Percentiles rank a stretch among this genome's conserved stretches.
phyloP scores from a whole-genome alignment of 352 stramenopile genomes.

The Phytophthora brassicae region DNA sequence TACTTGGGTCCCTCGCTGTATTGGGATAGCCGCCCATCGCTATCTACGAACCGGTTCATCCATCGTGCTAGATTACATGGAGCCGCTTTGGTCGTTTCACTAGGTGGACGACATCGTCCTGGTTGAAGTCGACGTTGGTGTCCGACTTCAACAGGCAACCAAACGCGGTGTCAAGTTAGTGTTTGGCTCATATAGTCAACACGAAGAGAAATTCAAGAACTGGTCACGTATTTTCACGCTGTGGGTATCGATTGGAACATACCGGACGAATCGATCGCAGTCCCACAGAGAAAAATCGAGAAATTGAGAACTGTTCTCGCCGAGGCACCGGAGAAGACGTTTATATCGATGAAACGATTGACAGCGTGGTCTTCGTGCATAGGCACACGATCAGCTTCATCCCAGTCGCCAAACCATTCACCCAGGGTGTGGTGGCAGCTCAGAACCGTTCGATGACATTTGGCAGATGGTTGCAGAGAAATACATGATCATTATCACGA shows the following conservation, averaged over 20 bases:
- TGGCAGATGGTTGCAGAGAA: background rate
- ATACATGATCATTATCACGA: background rate
- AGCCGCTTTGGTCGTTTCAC: slow-evolving; percentile 4
- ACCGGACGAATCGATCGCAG: background rate
- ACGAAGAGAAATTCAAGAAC: slow-evolving; percentile 5
- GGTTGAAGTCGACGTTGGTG: slow-evolving; percentile 1
- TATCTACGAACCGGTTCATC: slow-evolving; percentile 2
- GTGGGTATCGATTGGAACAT: slow-evolving; percentile 15
- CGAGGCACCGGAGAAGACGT: background rate
- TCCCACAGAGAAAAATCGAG: slow-evolving; percentile 8
- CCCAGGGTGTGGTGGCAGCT: background rate
- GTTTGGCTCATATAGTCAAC: slow-evolving; percentile 6
- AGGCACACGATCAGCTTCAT: slow-evolving; percentile 11
- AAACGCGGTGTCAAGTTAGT: slow-evolving; percentile 7
- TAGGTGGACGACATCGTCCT: slow-evolving; percentile 10
- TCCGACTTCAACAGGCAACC: background rate
- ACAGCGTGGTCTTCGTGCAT: background rate
- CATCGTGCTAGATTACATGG: background rate
- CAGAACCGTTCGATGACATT: slow-evolving; percentile 1
- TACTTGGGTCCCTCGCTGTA: background rate
- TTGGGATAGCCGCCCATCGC: background rate
- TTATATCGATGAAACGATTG: background rate
- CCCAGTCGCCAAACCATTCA: slow-evolving; percentile 12
- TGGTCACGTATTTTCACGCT: background rate
- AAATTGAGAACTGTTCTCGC: background rate